Percentiles rank a stretch among this genome's conserved stretches.
phyloP scores from a whole-genome alignment of 495 filamentous ascomycete species.

The Trichoderma erinaceum region DNA sequence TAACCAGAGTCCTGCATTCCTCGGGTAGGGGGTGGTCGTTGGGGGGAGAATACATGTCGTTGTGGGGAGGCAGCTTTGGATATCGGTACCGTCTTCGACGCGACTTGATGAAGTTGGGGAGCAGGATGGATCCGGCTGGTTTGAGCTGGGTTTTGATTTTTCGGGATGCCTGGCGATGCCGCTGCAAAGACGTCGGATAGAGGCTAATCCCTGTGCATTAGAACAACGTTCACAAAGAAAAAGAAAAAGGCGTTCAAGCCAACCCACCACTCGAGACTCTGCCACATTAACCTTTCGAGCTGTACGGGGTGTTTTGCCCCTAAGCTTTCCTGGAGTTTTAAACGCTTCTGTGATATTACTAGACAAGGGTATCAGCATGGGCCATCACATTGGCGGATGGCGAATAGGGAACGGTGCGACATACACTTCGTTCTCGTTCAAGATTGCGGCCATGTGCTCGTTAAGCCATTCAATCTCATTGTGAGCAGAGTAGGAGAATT shows the following conservation, averaged over 20 bases:
- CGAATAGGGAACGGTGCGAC: conserved; percentile 26
- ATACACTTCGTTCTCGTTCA: conserved; percentile 76
- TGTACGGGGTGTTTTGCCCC: conserved; percentile 89
- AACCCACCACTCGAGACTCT: conserved; percentile 63
- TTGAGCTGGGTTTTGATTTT: conserved; percentile 40
- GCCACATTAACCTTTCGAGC: conserved; percentile 59
- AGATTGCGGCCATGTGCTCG: conserved; percentile 93
- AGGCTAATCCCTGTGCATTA: conserved; percentile 49
- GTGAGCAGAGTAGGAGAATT: conserved; percentile 79
- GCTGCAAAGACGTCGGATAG: conserved; percentile 71
- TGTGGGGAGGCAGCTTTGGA: conserved; percentile 18
- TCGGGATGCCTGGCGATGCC: conserved; percentile 38
- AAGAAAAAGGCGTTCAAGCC: neutral
- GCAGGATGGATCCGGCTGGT: conserved; percentile 28
- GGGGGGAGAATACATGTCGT: conserved; percentile 15
- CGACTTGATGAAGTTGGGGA: conserved; percentile 18
- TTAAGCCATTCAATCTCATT: conserved; percentile 96
- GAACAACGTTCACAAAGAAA: neutral
- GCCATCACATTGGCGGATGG: neutral
- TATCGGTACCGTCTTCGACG: neutral
- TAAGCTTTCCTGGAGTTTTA: conserved; percentile 91
- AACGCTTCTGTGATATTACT: conserved; percentile 88
- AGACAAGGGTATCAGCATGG: conserved; percentile 33
- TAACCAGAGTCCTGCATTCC: conserved; percentile 65
- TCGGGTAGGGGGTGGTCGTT: conserved; percentile 19